A percentile compares a stretch with the other conserved stretches of the same genome.
Evolutionary conservation across 139 green algal genomes (phyloP).

Genomic region (Pedinophyceae sp.): DNA sequence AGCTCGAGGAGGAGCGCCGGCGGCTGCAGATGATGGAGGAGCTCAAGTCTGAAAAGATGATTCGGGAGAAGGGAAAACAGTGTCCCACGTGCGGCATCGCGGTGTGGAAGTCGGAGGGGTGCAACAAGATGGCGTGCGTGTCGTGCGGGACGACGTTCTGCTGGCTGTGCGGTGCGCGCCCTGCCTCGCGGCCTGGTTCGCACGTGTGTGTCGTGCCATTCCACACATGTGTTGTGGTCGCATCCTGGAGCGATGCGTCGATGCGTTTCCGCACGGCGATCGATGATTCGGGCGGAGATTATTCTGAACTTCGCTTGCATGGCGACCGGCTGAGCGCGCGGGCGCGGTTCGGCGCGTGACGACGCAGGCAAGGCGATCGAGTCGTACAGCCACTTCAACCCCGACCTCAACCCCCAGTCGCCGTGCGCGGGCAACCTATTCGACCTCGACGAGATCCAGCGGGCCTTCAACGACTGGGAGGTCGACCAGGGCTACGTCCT

Average conservation of each 20-base stretch:
- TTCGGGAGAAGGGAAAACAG: constrained; percentile 20
- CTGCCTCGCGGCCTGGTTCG: constrained; percentile 1
- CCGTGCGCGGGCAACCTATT: constrained; percentile 20
- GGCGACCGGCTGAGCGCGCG: background rate
- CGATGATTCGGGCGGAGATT: constrained; percentile 2
- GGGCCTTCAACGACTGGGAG: constrained; percentile 22
- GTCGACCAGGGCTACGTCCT: constrained; percentile 5
- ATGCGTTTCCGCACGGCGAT: background rate
- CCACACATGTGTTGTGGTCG: background rate
- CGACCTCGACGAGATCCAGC: constrained; percentile 40
- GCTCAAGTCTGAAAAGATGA: constrained; percentile 1
- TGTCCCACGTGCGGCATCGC: constrained; percentile 50
- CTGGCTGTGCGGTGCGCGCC: constrained; percentile 19
- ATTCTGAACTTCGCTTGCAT: background rate
- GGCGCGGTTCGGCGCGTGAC: background rate
- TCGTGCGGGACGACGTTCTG: constrained; percentile 47
- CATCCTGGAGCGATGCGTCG: constrained; percentile 2
- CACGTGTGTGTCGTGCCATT: background rate
- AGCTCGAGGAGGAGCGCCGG: background rate
- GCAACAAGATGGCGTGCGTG: constrained; percentile 78
- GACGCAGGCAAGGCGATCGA: constrained; percentile 19
- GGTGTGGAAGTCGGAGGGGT: constrained; percentile 48
- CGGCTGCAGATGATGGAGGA: constrained; percentile 18
- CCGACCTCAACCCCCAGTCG: background rate
- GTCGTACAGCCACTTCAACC: constrained; percentile 36